Evolutionary conservation across 352 stramenopile genomes (phyloP), one percentile per base, ranked within the genome.

Genomic region (Phytophthora hibernalis): DNA sequence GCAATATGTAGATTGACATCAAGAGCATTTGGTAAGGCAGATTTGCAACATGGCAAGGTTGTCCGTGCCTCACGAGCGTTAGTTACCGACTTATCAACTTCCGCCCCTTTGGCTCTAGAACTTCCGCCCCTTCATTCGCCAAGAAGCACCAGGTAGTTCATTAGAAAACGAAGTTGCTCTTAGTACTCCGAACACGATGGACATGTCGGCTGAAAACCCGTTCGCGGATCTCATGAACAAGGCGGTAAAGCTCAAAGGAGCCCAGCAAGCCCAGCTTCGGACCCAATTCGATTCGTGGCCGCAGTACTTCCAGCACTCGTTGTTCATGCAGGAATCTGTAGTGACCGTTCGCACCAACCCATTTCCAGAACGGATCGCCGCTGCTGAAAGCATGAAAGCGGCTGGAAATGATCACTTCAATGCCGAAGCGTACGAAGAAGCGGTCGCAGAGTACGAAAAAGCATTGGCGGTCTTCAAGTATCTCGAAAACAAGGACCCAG

Each of bases 171-270:
- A 30, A 24, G 40, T 8, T 28, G 20, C 37, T 35, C 5, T 28
- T 18, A 16, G 8, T 20, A 12, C 24, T 20, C 10, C 18, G 3
- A 48, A 7, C 31, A 81, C 47, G 55, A 91, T 93, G 83, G 80
- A 90, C 40, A 54, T 89, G 51, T 75, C 79, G 13, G 79, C 78
- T 0, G 82, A 84, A 35, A 92, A 92, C 43, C 87, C 87, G 64
- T 95, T 96, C 24, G 83, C 72, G 3, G 87, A 94, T 54, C 66
- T 96, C 49, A 96, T 96, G 85, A 87, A 66, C 68, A 92, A 96
- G 53, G 87, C 85, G 10, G 87, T 93, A 13, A 94, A 93, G 80
- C 71, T 96, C 16, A 96, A 96, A 61, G 82, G 83, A 5, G 80
- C 85, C 12, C 87, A 96, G 42, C 87, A 96, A 79, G 83, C 85